Evolutionary conservation across 805 yeast species (phyloP), one percentile per base, ranked within the genome.

Genomic region (Tetrapisispora iriomotensis): DNA sequence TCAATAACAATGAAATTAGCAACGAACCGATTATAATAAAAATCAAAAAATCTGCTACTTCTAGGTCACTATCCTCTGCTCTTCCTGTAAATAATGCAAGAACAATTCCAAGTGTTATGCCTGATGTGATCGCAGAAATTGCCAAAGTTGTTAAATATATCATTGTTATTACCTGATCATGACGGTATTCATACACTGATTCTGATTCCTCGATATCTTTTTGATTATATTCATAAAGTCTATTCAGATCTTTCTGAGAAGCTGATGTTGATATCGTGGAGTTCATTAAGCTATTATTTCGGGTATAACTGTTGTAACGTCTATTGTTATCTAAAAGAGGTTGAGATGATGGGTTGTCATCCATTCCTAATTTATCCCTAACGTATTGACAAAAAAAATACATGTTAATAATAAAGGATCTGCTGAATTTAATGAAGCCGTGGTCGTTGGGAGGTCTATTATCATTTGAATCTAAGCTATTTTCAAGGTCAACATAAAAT

Each of bases 91-190:
- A 57, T 10, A 58, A 22, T 1, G 55, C 48, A 8, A 51, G 38
- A 13, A 57, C 47, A 8, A 58, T 51, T 0, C 58, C 56, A 7
- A 55, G 31, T 5, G 58, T 46, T 3, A 58, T 42, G 3, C 56
- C 56, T 4, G 60, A 50, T 3, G 56, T 56, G 6, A 55, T 31
- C 21, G 53, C 51, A 4, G 62, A 53, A 3, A 50, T 38, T 3
- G 51, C 29, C 25, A 58, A 30, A 2, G 56, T 37, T 1, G 58
- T 45, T 17, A 57, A 28, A 38, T 55, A 58, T 45, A 58, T 41
- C 19, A 57, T 48, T 2, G 61, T 47, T 17, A 56, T 31, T 18
- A 58, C 58, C 38, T 56, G 54, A 41, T 58, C 63, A 43, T 58
- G 63, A 30, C 45, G 49, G 28, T 37, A 47, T 38, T 56, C 63